Conservation (phyloP, 2,329 filamentous ascomycete genomes). For the Coniella vitis region DNA sequence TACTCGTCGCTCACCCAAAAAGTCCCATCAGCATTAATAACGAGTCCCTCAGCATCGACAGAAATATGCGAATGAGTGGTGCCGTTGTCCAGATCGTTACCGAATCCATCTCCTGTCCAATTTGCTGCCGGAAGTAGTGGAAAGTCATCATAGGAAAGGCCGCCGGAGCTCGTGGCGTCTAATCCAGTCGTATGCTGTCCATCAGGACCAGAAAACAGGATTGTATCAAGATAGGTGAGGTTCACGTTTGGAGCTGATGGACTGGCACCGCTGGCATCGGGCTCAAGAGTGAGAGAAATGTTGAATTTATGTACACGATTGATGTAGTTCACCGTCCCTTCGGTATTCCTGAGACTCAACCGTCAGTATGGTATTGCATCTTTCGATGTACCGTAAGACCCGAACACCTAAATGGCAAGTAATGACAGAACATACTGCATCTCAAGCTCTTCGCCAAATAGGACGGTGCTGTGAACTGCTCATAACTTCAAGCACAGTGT, state of each 20-base stretch:
- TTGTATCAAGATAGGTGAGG: slow-evolving; percentile 57
- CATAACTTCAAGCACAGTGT: too few relatives aligned
- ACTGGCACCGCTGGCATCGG: slow-evolving; percentile 41
- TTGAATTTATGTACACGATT: slow-evolving; percentile 62
- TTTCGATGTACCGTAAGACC: too few relatives aligned
- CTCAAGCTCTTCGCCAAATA: too few relatives aligned
- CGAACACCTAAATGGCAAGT: too few relatives aligned
- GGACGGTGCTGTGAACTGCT: too few relatives aligned
- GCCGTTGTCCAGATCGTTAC: slow-evolving; percentile 51
- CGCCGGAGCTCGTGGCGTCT: slow-evolving; percentile 49
- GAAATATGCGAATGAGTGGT: slow-evolving; percentile 39
- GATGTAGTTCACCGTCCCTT: slow-evolving; percentile 63
- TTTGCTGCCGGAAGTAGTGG: slow-evolving; percentile 56
- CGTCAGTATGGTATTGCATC: background rate
- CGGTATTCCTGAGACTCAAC: slow-evolving; percentile 47
- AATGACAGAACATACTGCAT: too few relatives aligned
- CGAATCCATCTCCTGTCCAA: slow-evolving; percentile 63
- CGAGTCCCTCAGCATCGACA: slow-evolving; percentile 61
- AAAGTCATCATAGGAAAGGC: slow-evolving; percentile 49
- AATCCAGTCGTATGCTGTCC: slow-evolving; percentile 57
- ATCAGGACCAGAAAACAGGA: slow-evolving; percentile 57
- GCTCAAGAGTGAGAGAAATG: slow-evolving; percentile 49
- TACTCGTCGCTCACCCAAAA: slow-evolving; percentile 70
- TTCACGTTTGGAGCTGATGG: slow-evolving; percentile 55
- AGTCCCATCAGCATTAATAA: slow-evolving; percentile 49